phyloP scores from a whole-genome alignment of 2,329 filamentous ascomycete genomes.

The Elsinoe fawcettii region DNA sequence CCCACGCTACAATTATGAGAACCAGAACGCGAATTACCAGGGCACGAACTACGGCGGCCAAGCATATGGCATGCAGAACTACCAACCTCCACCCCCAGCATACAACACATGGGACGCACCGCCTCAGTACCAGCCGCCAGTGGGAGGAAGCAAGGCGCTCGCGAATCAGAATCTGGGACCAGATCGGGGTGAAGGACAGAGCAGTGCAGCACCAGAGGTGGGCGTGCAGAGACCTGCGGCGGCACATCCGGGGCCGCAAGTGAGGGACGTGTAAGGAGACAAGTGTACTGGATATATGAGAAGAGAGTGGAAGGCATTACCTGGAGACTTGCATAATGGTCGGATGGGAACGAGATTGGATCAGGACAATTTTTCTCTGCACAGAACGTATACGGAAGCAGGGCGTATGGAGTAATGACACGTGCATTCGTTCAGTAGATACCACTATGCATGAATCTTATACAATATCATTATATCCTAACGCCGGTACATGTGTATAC shows the following conservation, averaged over 20 bases:
- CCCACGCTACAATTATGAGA: slow-evolving; percentile 19
- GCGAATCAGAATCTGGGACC: slow-evolving; percentile 27
- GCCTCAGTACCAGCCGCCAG: slow-evolving; percentile 30
- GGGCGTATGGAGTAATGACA: slow-evolving; percentile 10
- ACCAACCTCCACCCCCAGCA: slow-evolving; percentile 28
- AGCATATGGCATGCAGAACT: slow-evolving; percentile 25
- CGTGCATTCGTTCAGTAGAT: slow-evolving; percentile 6
- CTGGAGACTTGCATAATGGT: slow-evolving; percentile 2
- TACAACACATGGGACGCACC: slow-evolving; percentile 27
- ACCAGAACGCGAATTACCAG: slow-evolving; percentile 20
- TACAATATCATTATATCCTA: neutral
- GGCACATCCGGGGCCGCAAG: slow-evolving; percentile 7
- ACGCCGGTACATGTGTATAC: neutral
- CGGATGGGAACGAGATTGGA: neutral
- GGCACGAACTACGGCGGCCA: slow-evolving; percentile 14
- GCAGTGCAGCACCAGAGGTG: neutral
- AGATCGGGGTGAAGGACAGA: neutral
- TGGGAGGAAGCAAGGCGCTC: slow-evolving; percentile 28
- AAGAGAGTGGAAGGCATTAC: neutral
- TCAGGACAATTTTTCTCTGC: neutral
- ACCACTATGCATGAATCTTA: slow-evolving; percentile 5
- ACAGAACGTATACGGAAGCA: neutral
- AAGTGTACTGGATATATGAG: neutral
- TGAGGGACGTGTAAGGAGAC: neutral
- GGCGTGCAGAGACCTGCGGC: slow-evolving; percentile 3